Base-by-base conservation (phyloP, 2,329 filamentous ascomycete genomes). In the Sphaerulina musiva region DNA sequence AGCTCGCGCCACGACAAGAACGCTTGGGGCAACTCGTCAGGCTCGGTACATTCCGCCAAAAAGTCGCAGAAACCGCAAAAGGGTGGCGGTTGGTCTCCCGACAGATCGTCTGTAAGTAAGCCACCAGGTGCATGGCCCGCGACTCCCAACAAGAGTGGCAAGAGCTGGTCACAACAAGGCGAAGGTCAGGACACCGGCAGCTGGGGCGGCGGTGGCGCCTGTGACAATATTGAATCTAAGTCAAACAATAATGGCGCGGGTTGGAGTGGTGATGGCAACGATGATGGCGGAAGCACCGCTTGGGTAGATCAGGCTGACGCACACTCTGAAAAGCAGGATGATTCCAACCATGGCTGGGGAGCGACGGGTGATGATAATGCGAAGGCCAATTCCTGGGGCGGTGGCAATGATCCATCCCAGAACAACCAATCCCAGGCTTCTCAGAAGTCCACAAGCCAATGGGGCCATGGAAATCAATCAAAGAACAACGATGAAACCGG, bases 361-460 rank as follows among this genome's bases (percentile, higher is more conserved):
- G 42, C 4, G 8, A 26, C 42, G 9, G 42, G 20, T 11, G 42
- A 11, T 9, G 42, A n/a, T 26, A 29, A 29, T 29, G 26, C 17
- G 23, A 42, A 59, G 43, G 46, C 59, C 14, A 55, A 61, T 14
- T 46, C 31, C 26, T 58, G 56, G 55, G 52, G 40, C 8, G 45
- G 34, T 5, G 46, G 31, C 23, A 39, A 41, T 10, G 42, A 32
- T n/a, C 42, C 44, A 29, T 36, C 50, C 31, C 40, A 43, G 10
- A 20, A 6, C 26, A 29, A 29, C 26, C 26, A 39, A 36, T 23
- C 32, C 48, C 40, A 46, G 46, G 8, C 31, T 14, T 11, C 4
- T 39, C n/a, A 11, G 45, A 6, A 44, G 26, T 8, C 17, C 17
- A 26, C 9, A 42, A 20, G 9, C 11, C 11, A 40, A 40, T 40